A percentile compares a stretch with the other conserved stretches of the same genome.
Evolutionary conservation across 2,329 filamentous ascomycete species (phyloP).

Genomic region (Grosmannia penicillata): DNA sequence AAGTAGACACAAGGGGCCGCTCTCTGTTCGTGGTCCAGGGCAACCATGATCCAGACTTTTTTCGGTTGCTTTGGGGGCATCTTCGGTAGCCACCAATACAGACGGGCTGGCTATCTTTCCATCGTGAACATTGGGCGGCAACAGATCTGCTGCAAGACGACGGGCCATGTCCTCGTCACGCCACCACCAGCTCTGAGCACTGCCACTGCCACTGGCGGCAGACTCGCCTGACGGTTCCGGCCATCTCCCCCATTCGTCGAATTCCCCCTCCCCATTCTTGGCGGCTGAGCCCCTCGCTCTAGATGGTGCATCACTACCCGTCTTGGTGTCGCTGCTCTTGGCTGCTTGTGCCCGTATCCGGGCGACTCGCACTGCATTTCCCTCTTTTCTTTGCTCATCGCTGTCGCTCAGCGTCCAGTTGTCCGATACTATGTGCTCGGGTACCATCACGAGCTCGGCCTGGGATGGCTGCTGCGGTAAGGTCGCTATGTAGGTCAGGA

Average conservation of each 20-base stretch:
- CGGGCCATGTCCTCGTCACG: constrained; percentile 28
- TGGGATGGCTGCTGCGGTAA: constrained; percentile 18
- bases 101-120: not conserved
- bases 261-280: constrained; percentile 12
- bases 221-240: constrained; percentile 13
- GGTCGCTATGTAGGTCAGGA: constrained; percentile 23
- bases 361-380: constrained; percentile 18
- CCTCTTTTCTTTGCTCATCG: constrained; percentile 14
- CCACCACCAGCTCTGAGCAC: constrained; percentile 26
- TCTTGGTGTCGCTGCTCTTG: not conserved
- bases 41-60: constrained; percentile 12
- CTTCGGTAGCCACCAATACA: not conserved
- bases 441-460: constrained; percentile 30
- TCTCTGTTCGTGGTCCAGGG: constrained; percentile 16
- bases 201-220: not conserved
- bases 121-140: constrained; percentile 15
- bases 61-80: constrained; percentile 4
- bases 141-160: constrained; percentile 28
- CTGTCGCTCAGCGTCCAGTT: constrained; percentile 22
- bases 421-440: constrained; percentile 22
- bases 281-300: not conserved
- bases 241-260: constrained; percentile 32
- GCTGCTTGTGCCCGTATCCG: constrained; percentile 12
- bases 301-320: too few species aligned
- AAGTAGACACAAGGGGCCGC: not conserved